These are phyloP conservation scores for Botrytis medusae DNA, from an alignment of 2,329 filamentous ascomycete species.

Conservation along the genomic window DNA sequence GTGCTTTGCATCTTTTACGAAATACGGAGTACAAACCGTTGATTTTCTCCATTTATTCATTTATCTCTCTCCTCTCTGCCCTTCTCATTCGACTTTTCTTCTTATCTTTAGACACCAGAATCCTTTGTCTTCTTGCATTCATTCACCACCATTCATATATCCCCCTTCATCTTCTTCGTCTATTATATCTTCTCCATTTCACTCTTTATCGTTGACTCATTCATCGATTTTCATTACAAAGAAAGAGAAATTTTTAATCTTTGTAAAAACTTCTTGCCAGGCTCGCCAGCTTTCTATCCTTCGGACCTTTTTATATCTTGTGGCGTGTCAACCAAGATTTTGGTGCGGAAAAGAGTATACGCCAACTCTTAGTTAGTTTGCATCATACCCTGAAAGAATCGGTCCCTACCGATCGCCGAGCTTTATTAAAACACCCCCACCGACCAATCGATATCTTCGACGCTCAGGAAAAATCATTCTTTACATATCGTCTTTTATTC, in stretches of 20 bases:
- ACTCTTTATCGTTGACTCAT: slow-evolving; percentile 17
- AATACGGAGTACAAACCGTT: background rate
- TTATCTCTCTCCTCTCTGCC: slow-evolving; percentile 4
- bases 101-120: background rate
- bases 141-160: background rate
- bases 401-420: slow-evolving; percentile 5
- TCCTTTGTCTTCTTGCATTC: slow-evolving; percentile 9
- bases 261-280: background rate
- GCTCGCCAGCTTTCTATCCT: background rate
- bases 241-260: background rate
- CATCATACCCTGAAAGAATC: slow-evolving; percentile 19
- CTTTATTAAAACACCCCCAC: background rate
- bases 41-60: slow-evolving; percentile 3
- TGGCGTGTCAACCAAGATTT: slow-evolving; percentile 11
- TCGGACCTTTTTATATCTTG: slow-evolving; percentile 11
- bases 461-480: background rate
- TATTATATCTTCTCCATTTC: background rate
- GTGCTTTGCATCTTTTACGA: background rate
- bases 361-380: slow-evolving; percentile 8
- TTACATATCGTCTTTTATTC: background rate
- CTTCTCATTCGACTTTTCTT: background rate
- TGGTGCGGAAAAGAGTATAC: background rate
- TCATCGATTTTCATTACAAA: slow-evolving; percentile 1
- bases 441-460: slow-evolving; percentile 2
- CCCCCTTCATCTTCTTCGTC: slow-evolving; percentile 7